Percentiles rank a stretch among this genome's conserved stretches.
Evolutionary conservation across 2,329 filamentous ascomycete species (phyloP).

Genomic region (Aspergillus sp.): DNA sequence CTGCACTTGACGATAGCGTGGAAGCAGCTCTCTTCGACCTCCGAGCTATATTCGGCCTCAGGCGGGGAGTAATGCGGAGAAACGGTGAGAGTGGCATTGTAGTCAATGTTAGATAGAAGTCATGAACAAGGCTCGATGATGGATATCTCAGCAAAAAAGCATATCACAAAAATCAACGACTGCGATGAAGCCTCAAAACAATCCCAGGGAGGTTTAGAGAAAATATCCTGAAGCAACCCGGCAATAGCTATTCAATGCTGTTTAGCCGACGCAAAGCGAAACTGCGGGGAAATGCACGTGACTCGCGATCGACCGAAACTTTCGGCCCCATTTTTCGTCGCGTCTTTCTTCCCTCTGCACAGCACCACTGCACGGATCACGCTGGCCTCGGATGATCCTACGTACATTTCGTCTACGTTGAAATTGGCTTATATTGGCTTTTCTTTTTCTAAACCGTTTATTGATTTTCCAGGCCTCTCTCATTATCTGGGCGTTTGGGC

Average conservation of each 20-base stretch:
- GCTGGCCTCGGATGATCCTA: no score
- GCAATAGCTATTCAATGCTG: neutral
- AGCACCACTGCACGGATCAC: neutral
- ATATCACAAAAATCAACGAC: neutral
- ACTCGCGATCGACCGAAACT: constrained; percentile 8
- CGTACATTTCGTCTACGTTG: no score
- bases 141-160: neutral
- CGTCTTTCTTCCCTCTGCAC: neutral
- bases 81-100: constrained; percentile 32
- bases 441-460: no score
- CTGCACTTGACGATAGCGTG: constrained; percentile 17
- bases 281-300: constrained; percentile 30
- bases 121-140: neutral
- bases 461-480: no score
- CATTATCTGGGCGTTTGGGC: no score
- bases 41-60: constrained; percentile 23
- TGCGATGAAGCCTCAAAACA: no score
- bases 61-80: constrained; percentile 35
- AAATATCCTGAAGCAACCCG: neutral
- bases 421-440: no score
- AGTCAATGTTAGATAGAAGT: neutral
- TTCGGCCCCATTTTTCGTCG: constrained; percentile 10
- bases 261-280: constrained; percentile 34
- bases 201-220: constrained; percentile 1
- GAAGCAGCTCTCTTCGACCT: constrained; percentile 25